Evolutionary conservation across 129 eudicot species (phyloP).

Genomic region (Oenanthe sinensis): DNA sequence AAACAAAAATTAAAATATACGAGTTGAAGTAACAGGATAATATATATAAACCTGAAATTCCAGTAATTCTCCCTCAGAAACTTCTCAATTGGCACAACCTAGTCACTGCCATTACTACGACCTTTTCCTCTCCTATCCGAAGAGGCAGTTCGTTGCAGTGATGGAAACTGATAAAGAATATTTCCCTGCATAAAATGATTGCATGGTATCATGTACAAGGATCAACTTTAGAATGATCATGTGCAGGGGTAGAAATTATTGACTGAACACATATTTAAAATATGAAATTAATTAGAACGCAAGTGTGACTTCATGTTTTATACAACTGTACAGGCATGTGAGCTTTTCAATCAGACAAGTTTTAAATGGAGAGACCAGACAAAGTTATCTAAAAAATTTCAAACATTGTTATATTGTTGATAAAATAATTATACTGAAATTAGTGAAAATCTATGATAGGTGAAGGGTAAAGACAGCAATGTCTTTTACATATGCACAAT

Average conservation of each 20-base stretch:
- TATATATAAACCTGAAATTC: constrained; percentile 54
- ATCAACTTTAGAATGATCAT: neutral
- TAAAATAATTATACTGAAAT: too few relatives aligned
- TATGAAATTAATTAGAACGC: neutral
- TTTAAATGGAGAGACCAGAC: neutral
- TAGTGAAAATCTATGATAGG: too few relatives aligned
- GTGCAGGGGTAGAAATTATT: neutral
- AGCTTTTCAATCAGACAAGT: neutral
- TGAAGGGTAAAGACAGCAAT: neutral
- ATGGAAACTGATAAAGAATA: constrained; percentile 83
- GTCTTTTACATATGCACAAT: neutral
- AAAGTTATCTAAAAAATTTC: neutral
- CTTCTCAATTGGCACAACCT: constrained; percentile 54
- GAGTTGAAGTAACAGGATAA: constrained; percentile 6
- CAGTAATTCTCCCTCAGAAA: constrained; percentile 68
- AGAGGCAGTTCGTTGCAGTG: constrained; percentile 83
- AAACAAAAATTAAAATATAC: too few relatives aligned
- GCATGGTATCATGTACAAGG: neutral
- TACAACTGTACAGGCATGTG: neutral
- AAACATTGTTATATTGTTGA: neutral
- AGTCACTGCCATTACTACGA: constrained; percentile 47
- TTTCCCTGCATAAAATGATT: constrained; percentile 52
- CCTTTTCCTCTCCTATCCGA: constrained; percentile 44
- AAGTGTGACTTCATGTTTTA: neutral
- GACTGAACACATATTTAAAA: neutral